Conservation (phyloP, 495 filamentous ascomycete genomes). For the Cairneyella variabilis region DNA sequence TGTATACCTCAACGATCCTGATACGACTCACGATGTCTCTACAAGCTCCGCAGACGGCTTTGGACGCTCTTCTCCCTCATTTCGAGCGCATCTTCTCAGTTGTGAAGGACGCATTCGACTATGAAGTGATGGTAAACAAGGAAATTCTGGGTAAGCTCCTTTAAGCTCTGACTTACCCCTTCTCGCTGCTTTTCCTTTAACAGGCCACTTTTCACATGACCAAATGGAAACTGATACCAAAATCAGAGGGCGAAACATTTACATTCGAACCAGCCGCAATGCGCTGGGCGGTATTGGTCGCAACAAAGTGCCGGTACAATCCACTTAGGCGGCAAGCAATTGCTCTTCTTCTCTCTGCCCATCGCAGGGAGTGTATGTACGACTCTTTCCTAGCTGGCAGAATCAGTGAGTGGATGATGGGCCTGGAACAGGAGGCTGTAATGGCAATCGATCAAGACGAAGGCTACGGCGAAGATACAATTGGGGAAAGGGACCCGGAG, state of each 20-base stretch:
- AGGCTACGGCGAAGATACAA: too few species aligned
- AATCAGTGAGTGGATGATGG: conserved; percentile 16
- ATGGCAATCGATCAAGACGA: too few species aligned
- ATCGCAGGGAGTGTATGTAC: conserved; percentile 43
- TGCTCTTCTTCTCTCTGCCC: conserved; percentile 22
- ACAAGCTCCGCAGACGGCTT: conserved; percentile 2
- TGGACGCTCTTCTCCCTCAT: conserved; percentile 9
- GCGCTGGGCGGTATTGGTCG: neutral
- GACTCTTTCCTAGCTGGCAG: conserved; percentile 24
- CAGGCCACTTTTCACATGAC: too few species aligned
- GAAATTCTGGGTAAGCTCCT: conserved; percentile 1
- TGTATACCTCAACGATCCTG: conserved; percentile 3
- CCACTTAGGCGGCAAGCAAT: conserved; percentile 19
- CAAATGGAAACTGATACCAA: too few species aligned
- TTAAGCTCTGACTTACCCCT: too few species aligned
- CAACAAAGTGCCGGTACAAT: conserved; percentile 18
- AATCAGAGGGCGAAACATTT: conserved; percentile 13
- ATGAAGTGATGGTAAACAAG: conserved; percentile 2
- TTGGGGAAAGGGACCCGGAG: neutral
- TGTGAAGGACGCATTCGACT: neutral
- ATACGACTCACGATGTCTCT: conserved; percentile 7
- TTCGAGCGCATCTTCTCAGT: conserved; percentile 5
- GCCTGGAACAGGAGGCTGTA: conserved; percentile 15
- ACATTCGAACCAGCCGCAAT: conserved; percentile 9
- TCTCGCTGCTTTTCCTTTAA: too few species aligned